A percentile compares a stretch with the other conserved stretches of the same genome.
These are phyloP conservation scores for Ehretia macrophylla DNA, from an alignment of 257 asterid species.

Conservation along the genomic window DNA sequence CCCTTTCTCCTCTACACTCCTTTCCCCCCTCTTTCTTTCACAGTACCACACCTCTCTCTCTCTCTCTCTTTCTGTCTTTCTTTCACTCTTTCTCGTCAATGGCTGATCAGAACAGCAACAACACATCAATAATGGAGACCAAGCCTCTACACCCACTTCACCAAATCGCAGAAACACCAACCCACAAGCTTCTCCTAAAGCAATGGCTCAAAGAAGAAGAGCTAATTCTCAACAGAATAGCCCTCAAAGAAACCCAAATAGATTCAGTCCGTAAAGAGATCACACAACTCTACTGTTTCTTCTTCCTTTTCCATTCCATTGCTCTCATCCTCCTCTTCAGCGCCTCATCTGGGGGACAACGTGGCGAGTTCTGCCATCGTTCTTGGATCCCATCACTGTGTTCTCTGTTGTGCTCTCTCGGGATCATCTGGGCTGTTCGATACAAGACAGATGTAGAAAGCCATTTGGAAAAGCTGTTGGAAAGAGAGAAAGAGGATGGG, in stretches of 20 bases:
- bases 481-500: slow-evolving; percentile 79
- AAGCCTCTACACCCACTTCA: slow-evolving; percentile 67
- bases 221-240: slow-evolving; percentile 69
- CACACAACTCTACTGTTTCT: slow-evolving; percentile 77
- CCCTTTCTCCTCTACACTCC: neutral
- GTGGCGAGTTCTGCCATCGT: slow-evolving; percentile 29
- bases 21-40: neutral
- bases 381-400: slow-evolving; percentile 64
- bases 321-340: slow-evolving; percentile 76
- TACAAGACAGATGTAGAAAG: slow-evolving; percentile 55
- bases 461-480: slow-evolving; percentile 65
- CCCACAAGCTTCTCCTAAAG: slow-evolving; percentile 89
- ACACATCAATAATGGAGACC: slow-evolving; percentile 39
- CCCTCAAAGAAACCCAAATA: slow-evolving; percentile 72
- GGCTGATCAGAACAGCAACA: neutral
- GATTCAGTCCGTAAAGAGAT: slow-evolving; percentile 61
- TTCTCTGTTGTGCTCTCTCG: slow-evolving; percentile 46
- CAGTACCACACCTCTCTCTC: neutral
- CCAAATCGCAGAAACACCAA: slow-evolving; percentile 73
- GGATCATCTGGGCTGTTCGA: slow-evolving; percentile 63
- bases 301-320: slow-evolving; percentile 87
- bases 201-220: slow-evolving; percentile 95
- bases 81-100: neutral
- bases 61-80: too few species aligned
- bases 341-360: slow-evolving; percentile 24